Evolutionary conservation across 169 alveolate species (phyloP).

Genomic region (Eimeria acervulina): DNA sequence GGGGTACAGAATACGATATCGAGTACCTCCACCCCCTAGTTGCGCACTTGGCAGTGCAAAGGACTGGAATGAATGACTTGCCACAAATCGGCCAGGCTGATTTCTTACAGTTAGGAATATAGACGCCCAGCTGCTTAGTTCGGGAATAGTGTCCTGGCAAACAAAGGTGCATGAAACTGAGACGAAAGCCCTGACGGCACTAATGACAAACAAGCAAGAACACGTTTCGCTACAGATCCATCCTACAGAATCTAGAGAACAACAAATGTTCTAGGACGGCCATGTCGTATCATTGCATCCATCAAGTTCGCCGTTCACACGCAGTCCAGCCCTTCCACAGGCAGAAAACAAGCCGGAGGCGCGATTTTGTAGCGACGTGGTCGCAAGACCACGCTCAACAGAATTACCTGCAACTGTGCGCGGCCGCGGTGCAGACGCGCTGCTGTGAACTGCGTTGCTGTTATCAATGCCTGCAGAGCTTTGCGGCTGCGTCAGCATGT

Average conservation of each 20-base stretch:
- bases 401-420: not conserved
- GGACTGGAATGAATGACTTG: not conserved
- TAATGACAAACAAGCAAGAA: not conserved
- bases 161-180: not conserved
- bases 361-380: not conserved
- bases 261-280: not conserved
- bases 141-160: not conserved
- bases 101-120: not conserved
- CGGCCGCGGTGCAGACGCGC: not conserved
- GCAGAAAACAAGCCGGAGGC: not conserved
- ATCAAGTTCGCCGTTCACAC: not conserved
- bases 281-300: not conserved
- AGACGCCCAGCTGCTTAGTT: no score
- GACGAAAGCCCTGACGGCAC: not conserved
- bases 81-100: not conserved
- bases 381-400: not conserved
- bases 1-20: not conserved
- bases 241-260: not conserved
- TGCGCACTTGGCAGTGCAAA: not conserved
- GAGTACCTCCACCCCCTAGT: not conserved
- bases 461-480: not conserved
- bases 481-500: not conserved
- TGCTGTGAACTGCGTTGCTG: not conserved
- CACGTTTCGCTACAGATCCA: not conserved
- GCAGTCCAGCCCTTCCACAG: not conserved